Evolutionary conservation across 2,329 filamentous ascomycete genomes (phyloP), one percentile per base, ranked within the genome.

Genomic region (Hirsutella minnesotensis): DNA sequence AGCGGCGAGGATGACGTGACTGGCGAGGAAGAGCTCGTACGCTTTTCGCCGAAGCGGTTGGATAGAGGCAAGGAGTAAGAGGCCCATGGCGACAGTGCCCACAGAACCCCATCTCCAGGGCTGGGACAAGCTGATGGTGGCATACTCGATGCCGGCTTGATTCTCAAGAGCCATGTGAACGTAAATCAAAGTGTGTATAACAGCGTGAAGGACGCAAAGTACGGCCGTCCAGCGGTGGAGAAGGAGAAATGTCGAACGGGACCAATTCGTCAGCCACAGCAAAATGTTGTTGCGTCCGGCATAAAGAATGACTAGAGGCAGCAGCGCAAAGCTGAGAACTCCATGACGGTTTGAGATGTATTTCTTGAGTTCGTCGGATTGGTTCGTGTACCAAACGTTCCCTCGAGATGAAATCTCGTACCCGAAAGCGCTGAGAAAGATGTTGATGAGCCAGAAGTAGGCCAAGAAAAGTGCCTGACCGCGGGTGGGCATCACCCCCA

Each of bases 191-290:
- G 58, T 62, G 53, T 74, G 70, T 0, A 72, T 20, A 12, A 64
- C 48, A 7, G 60, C 65, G 44, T 73, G 59, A 0, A 70, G 38
- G 10, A 61, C 59, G 34, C 57, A 61, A 18, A 72, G 53, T 34
- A 59, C 50, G 4, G 64, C 68, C 5, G 67, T 54, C 65, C 66
- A 72, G 15, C 68, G 64, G 50, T 74, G 70, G 2, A 72, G 53
- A 3, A 72, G 48, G 13, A 72, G 41, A 47, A 59, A 72, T 1
- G 70, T 73, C 0, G 59, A 60, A 44, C 69, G 63, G 1, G 57
- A 62, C 67, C 68, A 72, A 48, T 67, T 60, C 3, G 68, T 70
- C 3, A 68, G 39, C 56, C 58, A 64, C 0, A 70, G 56, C 0
- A 69, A 57, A 8, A 70, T 20, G 46, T 68, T 70, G 52, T 72